Percentiles rank a stretch among this genome's conserved stretches.
Evolutionary conservation across 2,329 filamentous ascomycete genomes (phyloP).

Genomic region (Furcasterigmium sp.): DNA sequence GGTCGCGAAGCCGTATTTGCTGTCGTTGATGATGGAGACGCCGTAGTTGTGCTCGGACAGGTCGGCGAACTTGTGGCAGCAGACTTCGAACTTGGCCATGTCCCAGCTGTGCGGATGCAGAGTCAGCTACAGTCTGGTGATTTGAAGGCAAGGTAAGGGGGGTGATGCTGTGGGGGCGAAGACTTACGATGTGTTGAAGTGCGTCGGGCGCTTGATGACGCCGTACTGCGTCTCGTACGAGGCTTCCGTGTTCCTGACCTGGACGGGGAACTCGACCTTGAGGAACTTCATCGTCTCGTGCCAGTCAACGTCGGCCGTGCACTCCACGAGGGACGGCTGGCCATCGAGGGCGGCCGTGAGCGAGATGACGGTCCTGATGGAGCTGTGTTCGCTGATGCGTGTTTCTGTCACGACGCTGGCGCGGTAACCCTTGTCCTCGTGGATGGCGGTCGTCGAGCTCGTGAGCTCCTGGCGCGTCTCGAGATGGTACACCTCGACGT

Average conservation of each 20-base stretch:
- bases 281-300: conserved; percentile 95
- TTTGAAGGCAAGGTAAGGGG: background rate
- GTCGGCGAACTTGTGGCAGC: conserved; percentile 91
- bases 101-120: conserved; percentile 68
- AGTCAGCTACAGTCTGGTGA: background rate
- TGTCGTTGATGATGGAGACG: conserved; percentile 89
- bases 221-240: conserved; percentile 95
- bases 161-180: no score
- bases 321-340: conserved; percentile 66
- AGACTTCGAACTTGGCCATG: conserved; percentile 97
- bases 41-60: conserved; percentile 84
- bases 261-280: conserved; percentile 96
- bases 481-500: conserved; percentile 94
- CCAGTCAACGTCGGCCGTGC: conserved; percentile 89
- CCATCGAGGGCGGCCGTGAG: conserved; percentile 64
- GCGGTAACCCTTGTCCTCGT: conserved; percentile 66
- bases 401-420: conserved; percentile 81
- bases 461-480: conserved; percentile 75
- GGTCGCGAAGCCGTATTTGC: conserved; percentile 93
- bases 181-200: conserved; percentile 80
- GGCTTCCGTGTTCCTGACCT: conserved; percentile 85
- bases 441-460: conserved; percentile 63
- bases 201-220: conserved; percentile 81
- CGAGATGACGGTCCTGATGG: conserved; percentile 79
- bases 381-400: conserved; percentile 81